Conservation (phyloP, 1,284 basidiomycete species). For the Fomitopsis pinicola region DNA sequence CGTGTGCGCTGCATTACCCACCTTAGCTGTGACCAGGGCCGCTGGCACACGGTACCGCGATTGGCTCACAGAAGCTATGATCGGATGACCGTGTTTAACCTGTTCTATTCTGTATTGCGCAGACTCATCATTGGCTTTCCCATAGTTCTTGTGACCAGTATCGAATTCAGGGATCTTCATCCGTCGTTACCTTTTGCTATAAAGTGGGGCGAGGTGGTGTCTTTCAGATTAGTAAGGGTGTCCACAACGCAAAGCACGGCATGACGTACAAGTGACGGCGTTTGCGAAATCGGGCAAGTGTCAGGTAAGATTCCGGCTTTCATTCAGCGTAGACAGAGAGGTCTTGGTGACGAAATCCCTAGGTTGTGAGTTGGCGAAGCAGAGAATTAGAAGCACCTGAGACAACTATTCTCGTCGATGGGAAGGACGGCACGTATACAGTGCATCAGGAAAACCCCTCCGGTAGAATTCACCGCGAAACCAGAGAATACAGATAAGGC, state of each 20-base stretch:
- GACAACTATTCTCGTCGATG: not conserved
- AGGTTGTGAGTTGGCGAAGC: not conserved
- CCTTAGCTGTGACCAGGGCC: not conserved
- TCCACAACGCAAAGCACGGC: not conserved
- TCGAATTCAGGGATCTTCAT: not conserved
- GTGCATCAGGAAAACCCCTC: too few species aligned
- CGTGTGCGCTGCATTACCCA: not conserved
- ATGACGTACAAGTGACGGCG: too few species aligned
- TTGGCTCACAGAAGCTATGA: not conserved
- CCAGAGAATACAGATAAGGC: too few species aligned
- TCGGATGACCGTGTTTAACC: not conserved
- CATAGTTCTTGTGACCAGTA: not conserved
- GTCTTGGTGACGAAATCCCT: too few species aligned
- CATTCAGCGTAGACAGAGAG: too few species aligned
- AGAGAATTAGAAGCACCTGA: not conserved
- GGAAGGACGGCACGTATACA: not conserved
- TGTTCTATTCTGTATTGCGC: not conserved
- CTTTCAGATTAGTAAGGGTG: not conserved
- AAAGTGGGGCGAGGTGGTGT: not conserved
- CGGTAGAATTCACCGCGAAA: too few species aligned
- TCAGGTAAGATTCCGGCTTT: too few species aligned
- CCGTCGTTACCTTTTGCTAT: not conserved
- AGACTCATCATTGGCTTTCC: not conserved
- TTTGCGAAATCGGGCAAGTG: too few species aligned
- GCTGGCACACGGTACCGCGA: not conserved